These are phyloP conservation scores for Floccularia luteovirens DNA, from an alignment of 768 basidiomycete genomes.

Conservation along the genomic window DNA sequence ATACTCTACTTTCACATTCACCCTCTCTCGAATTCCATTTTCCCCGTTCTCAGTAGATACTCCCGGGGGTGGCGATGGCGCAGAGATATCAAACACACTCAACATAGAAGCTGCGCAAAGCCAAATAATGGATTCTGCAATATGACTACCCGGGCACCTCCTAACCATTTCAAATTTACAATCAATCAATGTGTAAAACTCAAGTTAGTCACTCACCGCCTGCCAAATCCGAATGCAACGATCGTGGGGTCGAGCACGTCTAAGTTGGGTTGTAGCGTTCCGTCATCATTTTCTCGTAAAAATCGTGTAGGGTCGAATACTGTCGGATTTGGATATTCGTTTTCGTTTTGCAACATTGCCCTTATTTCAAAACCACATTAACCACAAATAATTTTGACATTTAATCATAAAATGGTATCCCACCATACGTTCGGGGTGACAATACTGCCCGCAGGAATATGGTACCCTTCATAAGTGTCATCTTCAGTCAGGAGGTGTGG, in stretches of 20 bases:
- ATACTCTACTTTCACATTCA: not conserved
- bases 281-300: constrained; percentile 31
- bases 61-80: too few relatives aligned
- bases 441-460: constrained; percentile 33
- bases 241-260: constrained; percentile 26
- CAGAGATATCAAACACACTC: not conserved
- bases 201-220: constrained; percentile 19
- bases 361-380: too few relatives aligned
- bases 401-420: too few relatives aligned
- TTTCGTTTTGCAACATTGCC: constrained; percentile 24
- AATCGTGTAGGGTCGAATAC: constrained; percentile 41
- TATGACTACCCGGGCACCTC: constrained; percentile 2
- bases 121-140: constrained; percentile 1
- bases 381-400: too few relatives aligned
- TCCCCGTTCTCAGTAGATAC: not conserved
- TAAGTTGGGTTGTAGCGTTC: constrained; percentile 23
- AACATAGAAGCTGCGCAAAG: not conserved
- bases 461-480: constrained; percentile 36
- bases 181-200: constrained; percentile 6
- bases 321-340: constrained; percentile 23
- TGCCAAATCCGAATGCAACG: constrained; percentile 29
- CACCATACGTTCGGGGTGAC: constrained; percentile 28
- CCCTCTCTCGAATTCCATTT: not conserved
- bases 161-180: constrained; percentile 1
- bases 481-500: constrained; percentile 27